Conservation (phyloP, 2,329 filamentous ascomycete genomes). For the Davidsoniella eucalypti region DNA sequence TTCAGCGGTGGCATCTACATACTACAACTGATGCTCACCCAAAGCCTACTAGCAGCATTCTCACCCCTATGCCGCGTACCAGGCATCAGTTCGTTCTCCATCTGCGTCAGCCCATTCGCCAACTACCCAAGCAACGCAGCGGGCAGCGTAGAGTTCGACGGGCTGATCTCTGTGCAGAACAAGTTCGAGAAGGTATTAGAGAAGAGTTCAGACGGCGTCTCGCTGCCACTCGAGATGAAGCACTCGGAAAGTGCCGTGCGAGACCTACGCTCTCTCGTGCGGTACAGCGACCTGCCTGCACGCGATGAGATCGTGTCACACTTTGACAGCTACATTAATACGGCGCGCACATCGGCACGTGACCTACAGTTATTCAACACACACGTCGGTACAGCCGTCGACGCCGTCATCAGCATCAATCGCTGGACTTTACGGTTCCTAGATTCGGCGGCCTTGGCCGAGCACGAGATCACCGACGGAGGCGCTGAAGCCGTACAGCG, state of each 20-base stretch:
- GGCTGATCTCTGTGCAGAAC: slow-evolving; percentile 57
- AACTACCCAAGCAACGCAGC: slow-evolving; percentile 17
- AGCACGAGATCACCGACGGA: slow-evolving; percentile 19
- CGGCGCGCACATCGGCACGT: slow-evolving; percentile 44
- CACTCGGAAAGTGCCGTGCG: slow-evolving; percentile 56
- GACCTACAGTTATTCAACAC: slow-evolving; percentile 62
- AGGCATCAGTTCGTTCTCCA: slow-evolving; percentile 29
- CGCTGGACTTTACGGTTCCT: slow-evolving; percentile 58
- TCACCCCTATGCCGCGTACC: slow-evolving; percentile 57
- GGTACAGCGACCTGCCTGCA: slow-evolving; percentile 49
- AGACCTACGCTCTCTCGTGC: slow-evolving; percentile 56
- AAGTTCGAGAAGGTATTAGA: slow-evolving; percentile 62
- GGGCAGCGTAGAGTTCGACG: slow-evolving; percentile 47
- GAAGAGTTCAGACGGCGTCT: slow-evolving; percentile 45
- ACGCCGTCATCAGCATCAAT: slow-evolving; percentile 59
- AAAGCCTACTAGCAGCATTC: slow-evolving; percentile 42
- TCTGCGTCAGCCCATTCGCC: slow-evolving; percentile 14
- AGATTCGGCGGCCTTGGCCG: slow-evolving; percentile 31
- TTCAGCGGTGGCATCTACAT: slow-evolving; percentile 42
- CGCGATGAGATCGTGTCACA: slow-evolving; percentile 57
- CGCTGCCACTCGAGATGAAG: slow-evolving; percentile 65
- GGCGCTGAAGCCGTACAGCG: slow-evolving; percentile 22
- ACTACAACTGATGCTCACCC: slow-evolving; percentile 43
- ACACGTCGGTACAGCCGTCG: slow-evolving; percentile 56
- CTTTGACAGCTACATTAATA: slow-evolving; percentile 60